phyloP scores from a whole-genome alignment of 2,329 filamentous ascomycete genomes.

The Fusarium sp. region DNA sequence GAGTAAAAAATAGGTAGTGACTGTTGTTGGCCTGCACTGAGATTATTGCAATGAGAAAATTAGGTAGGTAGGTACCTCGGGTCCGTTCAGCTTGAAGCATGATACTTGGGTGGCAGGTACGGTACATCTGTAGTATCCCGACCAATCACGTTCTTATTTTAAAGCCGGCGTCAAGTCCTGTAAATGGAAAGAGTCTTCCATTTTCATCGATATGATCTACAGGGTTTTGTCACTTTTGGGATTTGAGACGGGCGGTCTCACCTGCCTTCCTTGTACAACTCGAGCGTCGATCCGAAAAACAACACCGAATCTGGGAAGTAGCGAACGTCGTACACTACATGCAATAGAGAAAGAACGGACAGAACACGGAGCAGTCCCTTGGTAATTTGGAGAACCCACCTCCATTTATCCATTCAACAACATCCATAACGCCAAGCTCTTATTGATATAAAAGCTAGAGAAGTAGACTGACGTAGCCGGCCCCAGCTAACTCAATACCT shows the following conservation, averaged over 20 bases:
- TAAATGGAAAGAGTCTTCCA: constrained; percentile 37
- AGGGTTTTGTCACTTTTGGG: constrained; percentile 38
- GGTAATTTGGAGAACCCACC: constrained; percentile 1
- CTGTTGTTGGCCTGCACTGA: neutral
- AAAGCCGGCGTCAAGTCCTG: constrained; percentile 23
- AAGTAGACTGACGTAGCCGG: constrained; percentile 19
- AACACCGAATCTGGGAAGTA: constrained; percentile 4
- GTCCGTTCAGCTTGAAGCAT: neutral
- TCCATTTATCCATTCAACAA: neutral
- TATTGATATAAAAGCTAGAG: constrained; percentile 4
- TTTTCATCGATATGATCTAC: constrained; percentile 35
- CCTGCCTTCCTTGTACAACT: constrained; percentile 37
- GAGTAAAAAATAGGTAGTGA: neutral
- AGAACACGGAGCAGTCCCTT: neutral
- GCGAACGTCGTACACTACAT: neutral
- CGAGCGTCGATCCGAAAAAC: constrained; percentile 27
- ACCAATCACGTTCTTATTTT: constrained; percentile 19
- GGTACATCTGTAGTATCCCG: neutral
- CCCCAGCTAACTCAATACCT: neutral
- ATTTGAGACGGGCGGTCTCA: constrained; percentile 14
- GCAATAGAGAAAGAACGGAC: neutral
- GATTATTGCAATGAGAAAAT: neutral
- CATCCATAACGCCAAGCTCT: constrained; percentile 6
- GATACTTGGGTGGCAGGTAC: neutral
- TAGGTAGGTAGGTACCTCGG: neutral